phyloP scores from a whole-genome alignment of 2,329 filamentous ascomycete genomes.

The Aspergillus amoenus region DNA sequence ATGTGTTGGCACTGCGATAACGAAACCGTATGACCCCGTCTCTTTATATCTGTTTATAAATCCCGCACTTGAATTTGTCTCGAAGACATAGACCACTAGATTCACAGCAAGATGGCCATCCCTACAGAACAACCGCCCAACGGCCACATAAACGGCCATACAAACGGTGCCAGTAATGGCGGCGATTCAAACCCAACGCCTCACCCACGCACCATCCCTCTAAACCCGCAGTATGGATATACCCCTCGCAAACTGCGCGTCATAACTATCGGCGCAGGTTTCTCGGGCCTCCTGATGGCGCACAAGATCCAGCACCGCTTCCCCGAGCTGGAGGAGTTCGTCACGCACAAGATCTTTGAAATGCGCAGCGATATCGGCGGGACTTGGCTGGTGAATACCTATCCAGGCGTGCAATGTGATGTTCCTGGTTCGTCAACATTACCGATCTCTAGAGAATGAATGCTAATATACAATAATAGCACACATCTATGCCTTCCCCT shows the following conservation, averaged over 20 bases:
- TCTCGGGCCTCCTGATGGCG: slow-evolving; percentile 39
- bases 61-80: too few relatives aligned
- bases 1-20: too few relatives aligned
- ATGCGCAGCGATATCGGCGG: slow-evolving; percentile 29
- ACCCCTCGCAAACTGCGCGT: slow-evolving; percentile 21
- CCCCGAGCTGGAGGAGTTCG: slow-evolving; percentile 29
- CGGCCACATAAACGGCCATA: too few relatives aligned
- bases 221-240: slow-evolving; percentile 22
- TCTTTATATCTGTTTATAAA: too few relatives aligned
- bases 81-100: too few relatives aligned
- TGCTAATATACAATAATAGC: not conserved
- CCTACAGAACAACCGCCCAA: too few relatives aligned
- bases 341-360: slow-evolving; percentile 46
- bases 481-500: slow-evolving; percentile 42
- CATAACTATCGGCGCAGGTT: slow-evolving; percentile 22
- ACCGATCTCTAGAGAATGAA: not conserved
- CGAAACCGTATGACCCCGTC: too few relatives aligned
- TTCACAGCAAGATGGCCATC: too few relatives aligned
- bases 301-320: slow-evolving; percentile 41
- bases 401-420: slow-evolving; percentile 28
- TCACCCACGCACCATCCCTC: slow-evolving; percentile 9
- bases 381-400: slow-evolving; percentile 23
- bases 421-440: slow-evolving; percentile 12
- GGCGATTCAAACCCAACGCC: not conserved
- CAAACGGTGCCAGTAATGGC: not conserved